Base-by-base conservation (phyloP, 2,329 filamentous ascomycete species). In the Ceratocystis variospora region DNA sequence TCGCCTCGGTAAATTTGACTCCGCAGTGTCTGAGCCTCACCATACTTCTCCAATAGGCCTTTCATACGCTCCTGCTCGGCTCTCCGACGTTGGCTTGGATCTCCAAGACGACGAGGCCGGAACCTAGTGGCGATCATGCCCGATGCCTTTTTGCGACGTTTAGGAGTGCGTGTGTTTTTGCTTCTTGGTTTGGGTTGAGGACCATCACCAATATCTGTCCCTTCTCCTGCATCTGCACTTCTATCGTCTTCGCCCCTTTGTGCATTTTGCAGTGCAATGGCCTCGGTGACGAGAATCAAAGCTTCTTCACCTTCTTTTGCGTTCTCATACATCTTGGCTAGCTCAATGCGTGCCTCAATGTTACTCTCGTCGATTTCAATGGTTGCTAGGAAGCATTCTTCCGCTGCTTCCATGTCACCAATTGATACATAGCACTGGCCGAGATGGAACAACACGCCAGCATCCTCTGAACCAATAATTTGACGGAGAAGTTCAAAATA, bases 291-390 rank as follows among this genome's bases (percentile, higher is more conserved):
- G 63, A 91, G 83, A 68, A 88, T 85, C 67, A 91, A 83, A 0
- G 91, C 91, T 71, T 90, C 85, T 71, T 91, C 87, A 25, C 83
- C 85, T 76, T 87, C 84, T 69, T 86, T 86, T 57, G 82, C 82
- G 69, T 81, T 84, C 73, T 95, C 90, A 72, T 95, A 96, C 74
- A 96, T 84, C 71, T 88, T 91, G 12, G 90, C 90, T 8, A 96
- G 79, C 71, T 90, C 84, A 37, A 89, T 84, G 48, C 90, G 86
- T 48, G 90, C 89, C 69, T 91, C 87, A 61, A 93, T 85, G 67
- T 87, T 86, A 50, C 84, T 79, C 57, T 85, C 78, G 69, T 95
- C 88, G 68, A 85, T 81, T 63, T 90, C 84, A 46, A 90, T 84
- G 10, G 92, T 84, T 1, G 83, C 83, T 28, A 90, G 81, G 71